Base-by-base conservation (phyloP, 257 asterid genomes). In the Hygrophila difformis region DNA sequence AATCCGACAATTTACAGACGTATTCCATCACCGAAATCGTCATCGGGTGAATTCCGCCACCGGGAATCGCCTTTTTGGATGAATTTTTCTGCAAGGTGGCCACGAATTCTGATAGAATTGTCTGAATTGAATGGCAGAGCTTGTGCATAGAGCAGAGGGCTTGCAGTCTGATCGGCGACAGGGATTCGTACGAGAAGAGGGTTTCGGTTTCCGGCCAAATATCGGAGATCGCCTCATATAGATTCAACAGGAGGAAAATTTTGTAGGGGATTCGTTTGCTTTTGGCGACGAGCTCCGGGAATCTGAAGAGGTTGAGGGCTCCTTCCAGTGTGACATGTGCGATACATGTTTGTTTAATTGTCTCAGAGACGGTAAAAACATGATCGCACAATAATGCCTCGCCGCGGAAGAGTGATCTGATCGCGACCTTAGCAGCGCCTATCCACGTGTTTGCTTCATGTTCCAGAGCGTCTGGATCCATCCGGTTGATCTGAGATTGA, bases 1-100 rank as follows among this genome's bases (percentile, higher is more conserved):
- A 62, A n/a, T 69, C 81, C 16, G 78, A 81, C 28, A 84, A 68
- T 1, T 44, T 36, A 8, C 60, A 35, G 8, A 65, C 61, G 41
- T 68, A 84, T 33, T 69, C 68, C 66, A 72, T 57, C 44, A 71
- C 86, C 1, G 66, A 66, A 42, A 18, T 41, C n/a, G 93, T 78
- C 61, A 81, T 9, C 0, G 74, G 84, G 56, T 84, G 93, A 31
- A 81, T 57, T 36, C 80, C 82, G 7, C 86, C 94, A 10, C 87
- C 80, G 33, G 75, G 65, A 14, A 55, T 39, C 39, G 45, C 46
- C 12, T 49, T 53, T 53, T 59, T 73, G n/a, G 69, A 60, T 16
- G 86, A 40, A 50, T 81, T 62, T 56, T 73, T 81, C 66, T 72
- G 86, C 47, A 84, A 58, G 11, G 79, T 53, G 0, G 62, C 38